A percentile compares a stretch with the other conserved stretches of the same genome.
Conservation (phyloP, 2,329 filamentous ascomycete genomes). For the Beauveria scarabaeidicola region DNA sequence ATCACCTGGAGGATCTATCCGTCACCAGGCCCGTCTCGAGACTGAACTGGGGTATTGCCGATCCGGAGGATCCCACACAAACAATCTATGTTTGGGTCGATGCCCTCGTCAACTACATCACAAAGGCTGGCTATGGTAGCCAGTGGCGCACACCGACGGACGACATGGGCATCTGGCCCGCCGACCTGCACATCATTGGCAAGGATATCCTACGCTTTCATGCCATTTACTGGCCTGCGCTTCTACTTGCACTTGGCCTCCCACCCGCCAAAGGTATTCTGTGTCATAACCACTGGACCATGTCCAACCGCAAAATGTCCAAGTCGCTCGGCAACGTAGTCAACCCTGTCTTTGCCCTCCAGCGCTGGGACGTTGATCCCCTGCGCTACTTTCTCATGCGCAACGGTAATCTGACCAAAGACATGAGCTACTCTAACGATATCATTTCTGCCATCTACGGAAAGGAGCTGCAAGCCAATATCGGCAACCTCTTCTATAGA, state of each 20-base stretch:
- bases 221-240: constrained; percentile 95
- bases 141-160: constrained; percentile 58
- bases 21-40: constrained; percentile 74
- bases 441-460: constrained; percentile 69
- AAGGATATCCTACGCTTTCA: constrained; percentile 97
- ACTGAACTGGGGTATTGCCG: constrained; percentile 79
- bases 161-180: constrained; percentile 67
- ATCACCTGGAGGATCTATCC: constrained; percentile 77
- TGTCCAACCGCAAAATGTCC: constrained; percentile 89
- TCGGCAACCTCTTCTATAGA: constrained; percentile 74
- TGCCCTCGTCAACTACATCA: constrained; percentile 88
- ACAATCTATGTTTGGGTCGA: constrained; percentile 99
- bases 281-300: constrained; percentile 91
- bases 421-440: constrained; percentile 78
- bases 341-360: constrained; percentile 83
- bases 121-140: constrained; percentile 65
- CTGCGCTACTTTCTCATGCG: constrained; percentile 85
- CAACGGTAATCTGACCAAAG: constrained; percentile 66
- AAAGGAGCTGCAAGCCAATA: constrained; percentile 64
- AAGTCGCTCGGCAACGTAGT: constrained; percentile 94
- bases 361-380: constrained; percentile 78
- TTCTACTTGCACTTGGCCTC: constrained; percentile 80
- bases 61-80: constrained; percentile 74
- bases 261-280: constrained; percentile 72
- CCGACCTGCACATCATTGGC: constrained; percentile 84